Percentiles rank a stretch among this genome's conserved stretches.
Conservation (phyloP, 148 eudicot species). For the Fagopyrum esculentum region DNA sequence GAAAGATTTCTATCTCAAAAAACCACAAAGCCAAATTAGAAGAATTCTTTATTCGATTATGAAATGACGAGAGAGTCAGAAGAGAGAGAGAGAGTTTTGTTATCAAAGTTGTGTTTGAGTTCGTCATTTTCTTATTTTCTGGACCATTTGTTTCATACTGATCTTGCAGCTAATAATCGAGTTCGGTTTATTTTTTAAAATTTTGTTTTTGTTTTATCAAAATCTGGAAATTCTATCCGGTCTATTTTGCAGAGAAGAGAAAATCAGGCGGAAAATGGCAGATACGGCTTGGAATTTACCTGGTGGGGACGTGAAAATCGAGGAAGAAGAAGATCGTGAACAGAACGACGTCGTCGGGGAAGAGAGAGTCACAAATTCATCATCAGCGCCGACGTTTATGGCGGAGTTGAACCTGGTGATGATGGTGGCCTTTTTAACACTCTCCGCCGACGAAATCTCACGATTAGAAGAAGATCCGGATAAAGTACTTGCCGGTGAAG, state of each 20-base stretch:
- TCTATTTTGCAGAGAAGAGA: background rate
- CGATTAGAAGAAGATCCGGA: background rate
- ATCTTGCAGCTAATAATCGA: background rate
- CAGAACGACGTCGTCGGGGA: slow-evolving; percentile 7
- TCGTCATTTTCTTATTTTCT: background rate
- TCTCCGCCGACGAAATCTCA: background rate
- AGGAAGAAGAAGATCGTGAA: background rate
- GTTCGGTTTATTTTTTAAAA: background rate
- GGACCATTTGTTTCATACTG: background rate
- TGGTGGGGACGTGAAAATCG: background rate
- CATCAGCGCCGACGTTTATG: background rate
- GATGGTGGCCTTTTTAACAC: slow-evolving; percentile 9
- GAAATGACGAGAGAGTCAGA: background rate
- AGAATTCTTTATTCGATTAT: background rate
- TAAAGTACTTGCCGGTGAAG: background rate
- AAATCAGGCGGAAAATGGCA: background rate
- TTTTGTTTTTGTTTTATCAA: background rate
- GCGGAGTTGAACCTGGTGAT: slow-evolving; percentile 8
- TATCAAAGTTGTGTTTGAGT: background rate
- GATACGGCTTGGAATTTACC: background rate
- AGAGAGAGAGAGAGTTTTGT: background rate
- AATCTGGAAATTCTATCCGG: background rate
- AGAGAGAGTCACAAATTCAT: background rate
- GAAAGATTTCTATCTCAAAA: too few relatives aligned
- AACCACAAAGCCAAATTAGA: background rate